These are phyloP conservation scores for Polyporus tsugae DNA, from an alignment of 1,284 basidiomycete species.

Conservation along the genomic window DNA sequence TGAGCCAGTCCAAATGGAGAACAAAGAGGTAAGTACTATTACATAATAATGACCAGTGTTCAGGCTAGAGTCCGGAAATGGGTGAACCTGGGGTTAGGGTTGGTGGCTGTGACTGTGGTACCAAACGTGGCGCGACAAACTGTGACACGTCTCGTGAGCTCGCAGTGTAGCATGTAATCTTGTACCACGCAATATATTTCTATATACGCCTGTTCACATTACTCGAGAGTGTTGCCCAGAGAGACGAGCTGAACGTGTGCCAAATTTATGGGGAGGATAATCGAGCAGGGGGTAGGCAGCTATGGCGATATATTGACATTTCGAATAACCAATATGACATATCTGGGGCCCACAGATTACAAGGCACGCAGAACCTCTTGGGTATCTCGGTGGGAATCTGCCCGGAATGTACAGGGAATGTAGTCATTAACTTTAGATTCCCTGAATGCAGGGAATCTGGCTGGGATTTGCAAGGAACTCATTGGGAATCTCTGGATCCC, in stretches of 20 bases:
- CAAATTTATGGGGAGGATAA: not conserved
- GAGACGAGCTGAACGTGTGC: not conserved
- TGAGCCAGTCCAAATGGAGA: too few relatives aligned
- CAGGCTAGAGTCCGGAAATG: too few relatives aligned
- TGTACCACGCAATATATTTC: not conserved
- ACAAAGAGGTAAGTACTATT: too few relatives aligned
- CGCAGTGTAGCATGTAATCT: not conserved
- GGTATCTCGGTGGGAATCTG: not conserved
- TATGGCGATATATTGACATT: not conserved
- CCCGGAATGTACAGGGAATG: not conserved
- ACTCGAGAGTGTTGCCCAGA: not conserved
- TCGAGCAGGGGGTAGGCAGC: not conserved
- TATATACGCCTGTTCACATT: not conserved
- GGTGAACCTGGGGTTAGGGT: too few relatives aligned
- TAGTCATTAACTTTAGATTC: not conserved
- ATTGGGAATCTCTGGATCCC: too few relatives aligned
- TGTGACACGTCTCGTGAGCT: not conserved
- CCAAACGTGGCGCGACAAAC: not conserved
- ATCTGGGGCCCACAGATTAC: not conserved
- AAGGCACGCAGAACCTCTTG: not conserved
- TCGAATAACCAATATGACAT: not conserved
- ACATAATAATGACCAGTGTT: too few relatives aligned
- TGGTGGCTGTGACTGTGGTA: too few relatives aligned
- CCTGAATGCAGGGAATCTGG: not conserved
- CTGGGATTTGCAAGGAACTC: not conserved